Evolutionary conservation across 257 asterid genomes (phyloP).

Genomic region (Striga asiatica): DNA sequence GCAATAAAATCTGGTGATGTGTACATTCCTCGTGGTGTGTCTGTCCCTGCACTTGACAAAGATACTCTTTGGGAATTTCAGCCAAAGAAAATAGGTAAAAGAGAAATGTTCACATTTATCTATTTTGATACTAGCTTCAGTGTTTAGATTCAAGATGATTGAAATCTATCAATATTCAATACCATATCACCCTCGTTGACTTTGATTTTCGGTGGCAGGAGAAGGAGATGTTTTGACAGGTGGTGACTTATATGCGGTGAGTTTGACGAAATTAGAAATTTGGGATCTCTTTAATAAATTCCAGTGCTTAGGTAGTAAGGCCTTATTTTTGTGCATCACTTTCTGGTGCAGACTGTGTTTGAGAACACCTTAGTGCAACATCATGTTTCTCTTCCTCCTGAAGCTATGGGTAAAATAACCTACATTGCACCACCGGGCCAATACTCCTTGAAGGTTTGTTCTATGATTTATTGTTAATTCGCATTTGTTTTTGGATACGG

Average conservation of each 20-base stretch:
- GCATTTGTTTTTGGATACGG: background rate
- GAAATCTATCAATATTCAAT: background rate
- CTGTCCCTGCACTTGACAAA: slow-evolving; percentile 97
- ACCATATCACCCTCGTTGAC: slow-evolving; percentile 10
- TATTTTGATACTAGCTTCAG: no score
- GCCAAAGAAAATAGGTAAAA: slow-evolving; percentile 79
- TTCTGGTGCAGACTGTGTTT: slow-evolving; percentile 51
- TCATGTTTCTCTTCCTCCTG: slow-evolving; percentile 90
- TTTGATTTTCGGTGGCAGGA: slow-evolving; percentile 36
- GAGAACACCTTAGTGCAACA: slow-evolving; percentile 91
- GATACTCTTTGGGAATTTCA: slow-evolving; percentile 92
- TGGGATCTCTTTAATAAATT: background rate
- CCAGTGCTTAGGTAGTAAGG: background rate
- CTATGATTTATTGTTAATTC: slow-evolving; percentile 7
- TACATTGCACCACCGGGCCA: slow-evolving; percentile 92
- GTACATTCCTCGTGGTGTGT: slow-evolving; percentile 97
- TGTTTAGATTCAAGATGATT: no score
- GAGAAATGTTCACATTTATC: slow-evolving; percentile 5
- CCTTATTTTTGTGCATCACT: slow-evolving; percentile 7
- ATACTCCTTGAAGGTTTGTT: slow-evolving; percentile 73
- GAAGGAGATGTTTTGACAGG: slow-evolving; percentile 93
- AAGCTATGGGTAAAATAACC: slow-evolving; percentile 92
- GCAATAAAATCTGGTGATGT: slow-evolving; percentile 96
- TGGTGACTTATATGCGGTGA: slow-evolving; percentile 93
- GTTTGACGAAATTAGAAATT: slow-evolving; percentile 25